A percentile compares a stretch with the other conserved stretches of the same genome.
phyloP scores from a whole-genome alignment of 1,284 basidiomycete species.

The Cutaneotrichosporon mucoides region DNA sequence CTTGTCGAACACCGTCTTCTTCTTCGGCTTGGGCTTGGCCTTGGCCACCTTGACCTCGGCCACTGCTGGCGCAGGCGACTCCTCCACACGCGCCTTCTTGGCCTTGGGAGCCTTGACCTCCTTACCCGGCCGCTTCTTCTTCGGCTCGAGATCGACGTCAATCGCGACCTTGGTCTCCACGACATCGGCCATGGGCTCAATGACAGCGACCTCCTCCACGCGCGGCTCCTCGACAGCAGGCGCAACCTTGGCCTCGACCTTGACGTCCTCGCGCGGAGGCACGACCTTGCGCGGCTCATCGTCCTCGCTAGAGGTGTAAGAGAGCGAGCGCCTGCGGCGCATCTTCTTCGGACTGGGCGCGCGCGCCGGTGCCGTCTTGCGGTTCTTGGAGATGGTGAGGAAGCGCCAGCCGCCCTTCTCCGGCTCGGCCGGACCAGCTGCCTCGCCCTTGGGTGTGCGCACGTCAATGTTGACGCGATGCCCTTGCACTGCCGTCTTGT shows the following conservation, averaged over 20 bases:
- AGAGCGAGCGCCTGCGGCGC: conserved; percentile 14
- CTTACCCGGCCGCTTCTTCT: conserved; percentile 33
- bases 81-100: conserved; percentile 15
- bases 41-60: conserved; percentile 32
- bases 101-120: conserved; percentile 10
- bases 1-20: conserved; percentile 32
- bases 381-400: conserved; percentile 41
- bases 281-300: conserved; percentile 10
- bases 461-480: conserved; percentile 30
- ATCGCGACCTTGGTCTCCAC: conserved; percentile 9
- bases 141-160: background rate
- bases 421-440: conserved; percentile 4
- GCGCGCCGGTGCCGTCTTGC: conserved; percentile 11
- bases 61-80: conserved; percentile 15
- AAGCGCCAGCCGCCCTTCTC: conserved; percentile 31
- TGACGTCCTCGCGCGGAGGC: background rate
- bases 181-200: background rate
- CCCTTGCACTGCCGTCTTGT: conserved; percentile 35
- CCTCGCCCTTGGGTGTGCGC: conserved; percentile 20
- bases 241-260: too few species aligned
- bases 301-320: conserved; percentile 26
- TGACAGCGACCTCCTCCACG: conserved; percentile 3
- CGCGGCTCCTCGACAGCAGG: background rate
- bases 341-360: conserved; percentile 17
- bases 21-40: conserved; percentile 18